Percentiles rank a stretch among this genome's conserved stretches.
Conservation (phyloP, 768 basidiomycete species). For the Phanerochaete sordida region DNA sequence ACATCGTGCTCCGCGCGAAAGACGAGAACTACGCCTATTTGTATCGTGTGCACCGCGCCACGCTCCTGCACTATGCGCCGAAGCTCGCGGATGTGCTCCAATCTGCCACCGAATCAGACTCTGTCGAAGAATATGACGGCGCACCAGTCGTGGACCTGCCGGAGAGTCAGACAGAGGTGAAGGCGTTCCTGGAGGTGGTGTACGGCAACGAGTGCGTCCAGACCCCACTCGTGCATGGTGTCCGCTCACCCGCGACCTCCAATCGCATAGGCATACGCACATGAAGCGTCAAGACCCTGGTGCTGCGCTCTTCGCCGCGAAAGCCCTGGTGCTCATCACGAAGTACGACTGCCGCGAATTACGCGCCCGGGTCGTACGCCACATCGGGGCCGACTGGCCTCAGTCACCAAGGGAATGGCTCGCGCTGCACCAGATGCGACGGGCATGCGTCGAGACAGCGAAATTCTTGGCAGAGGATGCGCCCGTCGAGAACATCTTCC, state of each 20-base stretch:
- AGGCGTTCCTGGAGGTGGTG: not conserved
- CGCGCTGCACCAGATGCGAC: not conserved
- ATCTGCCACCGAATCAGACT: not conserved
- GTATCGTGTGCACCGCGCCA: conserved; percentile 7
- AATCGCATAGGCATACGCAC: not conserved
- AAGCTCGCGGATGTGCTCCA: conserved; percentile 8
- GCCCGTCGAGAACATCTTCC: conserved; percentile 1
- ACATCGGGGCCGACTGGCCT: not conserved
- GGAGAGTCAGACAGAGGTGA: not conserved
- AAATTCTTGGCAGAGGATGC: not conserved
- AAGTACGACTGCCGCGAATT: not conserved
- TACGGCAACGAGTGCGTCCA: conserved; percentile 2
- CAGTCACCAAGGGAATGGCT: not conserved
- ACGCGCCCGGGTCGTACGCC: not conserved
- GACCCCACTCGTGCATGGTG: not conserved
- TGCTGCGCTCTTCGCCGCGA: not conserved
- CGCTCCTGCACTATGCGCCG: conserved; percentile 6
- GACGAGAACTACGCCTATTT: not conserved
- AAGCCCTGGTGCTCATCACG: not conserved
- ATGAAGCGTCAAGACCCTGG: not conserved
- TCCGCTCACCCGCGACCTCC: not conserved
- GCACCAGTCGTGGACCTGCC: not conserved
- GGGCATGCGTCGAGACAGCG: not conserved
- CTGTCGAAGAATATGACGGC: not conserved
- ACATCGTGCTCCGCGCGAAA: conserved; percentile 1